phyloP scores from a whole-genome alignment of 2,329 filamentous ascomycete species.

The Cercospora janseana region DNA sequence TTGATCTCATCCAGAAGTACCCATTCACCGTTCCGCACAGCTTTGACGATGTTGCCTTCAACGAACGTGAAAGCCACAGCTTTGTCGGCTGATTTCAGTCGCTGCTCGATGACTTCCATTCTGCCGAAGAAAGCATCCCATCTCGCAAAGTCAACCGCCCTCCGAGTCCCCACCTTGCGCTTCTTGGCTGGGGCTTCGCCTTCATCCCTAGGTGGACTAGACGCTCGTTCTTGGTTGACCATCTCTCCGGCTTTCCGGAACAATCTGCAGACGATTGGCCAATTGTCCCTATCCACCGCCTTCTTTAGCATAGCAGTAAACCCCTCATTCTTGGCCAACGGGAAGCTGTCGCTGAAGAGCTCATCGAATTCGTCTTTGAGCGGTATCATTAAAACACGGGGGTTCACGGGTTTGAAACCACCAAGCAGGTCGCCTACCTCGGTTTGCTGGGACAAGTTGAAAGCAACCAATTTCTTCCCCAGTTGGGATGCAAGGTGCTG shows the following conservation, averaged over 20 bases:
- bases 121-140: slow-evolving; percentile 80
- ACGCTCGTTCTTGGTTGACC: slow-evolving; percentile 60
- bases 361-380: slow-evolving; percentile 92
- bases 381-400: slow-evolving; percentile 81
- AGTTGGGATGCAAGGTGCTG: slow-evolving; percentile 85
- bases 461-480: slow-evolving; percentile 81
- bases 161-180: slow-evolving; percentile 57
- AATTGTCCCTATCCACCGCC: slow-evolving; percentile 76
- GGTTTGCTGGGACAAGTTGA: slow-evolving; percentile 97
- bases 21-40: slow-evolving; percentile 95
- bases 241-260: slow-evolving; percentile 89
- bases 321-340: slow-evolving; percentile 78
- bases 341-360: slow-evolving; percentile 84
- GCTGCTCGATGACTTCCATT: slow-evolving; percentile 74
- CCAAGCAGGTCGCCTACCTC: slow-evolving; percentile 94
- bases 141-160: slow-evolving; percentile 51
- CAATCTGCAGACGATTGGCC: slow-evolving; percentile 78
- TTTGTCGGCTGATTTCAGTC: slow-evolving; percentile 69
- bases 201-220: slow-evolving; percentile 50
- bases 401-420: slow-evolving; percentile 93
- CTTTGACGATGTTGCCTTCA: slow-evolving; percentile 93
- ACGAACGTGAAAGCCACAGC: slow-evolving; percentile 92
- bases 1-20: slow-evolving; percentile 97
- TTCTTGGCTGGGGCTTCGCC: slow-evolving; percentile 69
- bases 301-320: slow-evolving; percentile 81